These are phyloP conservation scores for Acanthamoeba triangularis DNA, from an alignment of 208 protist species.

Conservation along the genomic window DNA sequence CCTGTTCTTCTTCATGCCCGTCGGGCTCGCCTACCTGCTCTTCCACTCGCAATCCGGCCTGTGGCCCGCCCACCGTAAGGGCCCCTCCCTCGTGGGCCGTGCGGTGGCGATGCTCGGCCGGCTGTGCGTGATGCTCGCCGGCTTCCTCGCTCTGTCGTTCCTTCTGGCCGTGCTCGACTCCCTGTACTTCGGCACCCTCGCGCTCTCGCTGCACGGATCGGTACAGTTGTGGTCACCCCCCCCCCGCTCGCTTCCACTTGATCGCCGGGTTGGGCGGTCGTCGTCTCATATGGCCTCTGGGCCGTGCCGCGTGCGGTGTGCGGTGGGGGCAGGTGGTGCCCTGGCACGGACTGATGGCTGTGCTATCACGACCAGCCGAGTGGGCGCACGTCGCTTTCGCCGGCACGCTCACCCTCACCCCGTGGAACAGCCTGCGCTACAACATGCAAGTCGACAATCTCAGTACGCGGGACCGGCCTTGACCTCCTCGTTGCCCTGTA, in stretches of 20 bases:
- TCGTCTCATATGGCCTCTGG: background rate
- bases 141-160: background rate
- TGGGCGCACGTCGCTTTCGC: background rate
- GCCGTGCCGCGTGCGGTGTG: background rate
- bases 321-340: background rate
- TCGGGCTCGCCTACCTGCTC: conserved; percentile 35
- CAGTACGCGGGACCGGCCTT: background rate
- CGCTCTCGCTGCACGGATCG: background rate
- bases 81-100: background rate
- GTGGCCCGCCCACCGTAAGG: background rate
- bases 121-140: conserved; percentile 2
- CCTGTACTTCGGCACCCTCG: conserved; percentile 58
- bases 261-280: background rate
- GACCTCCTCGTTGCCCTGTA: too few relatives aligned
- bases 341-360: background rate
- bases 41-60: conserved; percentile 49
- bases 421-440: conserved; percentile 69
- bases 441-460: conserved; percentile 71
- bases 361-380: background rate
- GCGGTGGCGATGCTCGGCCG: background rate
- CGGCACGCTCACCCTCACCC: conserved; percentile 25
- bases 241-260: background rate
- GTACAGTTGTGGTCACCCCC: background rate
- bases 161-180: conserved; percentile 44
- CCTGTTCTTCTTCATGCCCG: conserved; percentile 40